Evolutionary conservation across 1,139 yeast genomes (phyloP).

Genomic region (Candida smagusa): DNA sequence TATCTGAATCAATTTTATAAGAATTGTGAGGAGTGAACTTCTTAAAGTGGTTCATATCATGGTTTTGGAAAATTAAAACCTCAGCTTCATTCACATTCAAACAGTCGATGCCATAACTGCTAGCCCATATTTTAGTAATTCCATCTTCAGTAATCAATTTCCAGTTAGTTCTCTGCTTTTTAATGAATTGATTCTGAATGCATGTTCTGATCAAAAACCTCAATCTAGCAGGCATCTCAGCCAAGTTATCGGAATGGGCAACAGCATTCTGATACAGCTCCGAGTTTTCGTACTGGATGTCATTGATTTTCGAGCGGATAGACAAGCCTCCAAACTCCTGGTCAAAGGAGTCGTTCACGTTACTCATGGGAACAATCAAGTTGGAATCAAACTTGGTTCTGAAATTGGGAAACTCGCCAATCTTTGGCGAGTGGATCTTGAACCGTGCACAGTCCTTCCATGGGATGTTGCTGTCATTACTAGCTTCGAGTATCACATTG

Average conservation of each 20-base stretch:
- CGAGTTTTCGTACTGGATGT: constrained; percentile 35
- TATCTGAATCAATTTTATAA: constrained; percentile 22
- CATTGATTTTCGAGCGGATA: constrained; percentile 5
- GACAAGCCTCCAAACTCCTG: constrained; percentile 1
- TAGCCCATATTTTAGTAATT: constrained; percentile 52
- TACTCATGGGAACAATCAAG: constrained; percentile 4
- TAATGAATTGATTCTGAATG: constrained; percentile 43
- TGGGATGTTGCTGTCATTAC: constrained; percentile 42
- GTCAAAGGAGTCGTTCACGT: constrained; percentile 3
- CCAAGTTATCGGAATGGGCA: constrained; percentile 24
- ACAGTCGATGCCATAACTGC: constrained; percentile 50
- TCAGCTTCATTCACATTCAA: constrained; percentile 54
- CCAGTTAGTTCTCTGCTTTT: constrained; percentile 36
- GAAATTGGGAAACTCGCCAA: constrained; percentile 46
- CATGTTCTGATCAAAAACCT: constrained; percentile 50
- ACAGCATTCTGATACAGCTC: constrained; percentile 25
- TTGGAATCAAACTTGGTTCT: constrained; percentile 36
- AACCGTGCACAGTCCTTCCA: constrained; percentile 50
- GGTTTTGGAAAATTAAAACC: constrained; percentile 34
- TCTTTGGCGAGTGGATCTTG: constrained; percentile 41
- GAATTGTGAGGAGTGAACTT: constrained; percentile 28
- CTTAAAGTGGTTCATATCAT: constrained; percentile 30
- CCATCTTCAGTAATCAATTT: constrained; percentile 54
- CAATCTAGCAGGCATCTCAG: constrained; percentile 46
- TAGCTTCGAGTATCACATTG: constrained; percentile 30